Percentiles rank a stretch among this genome's conserved stretches.
These are phyloP conservation scores for Exophiala sp. DNA, from an alignment of 2,329 filamentous ascomycete genomes.

Conservation along the genomic window DNA sequence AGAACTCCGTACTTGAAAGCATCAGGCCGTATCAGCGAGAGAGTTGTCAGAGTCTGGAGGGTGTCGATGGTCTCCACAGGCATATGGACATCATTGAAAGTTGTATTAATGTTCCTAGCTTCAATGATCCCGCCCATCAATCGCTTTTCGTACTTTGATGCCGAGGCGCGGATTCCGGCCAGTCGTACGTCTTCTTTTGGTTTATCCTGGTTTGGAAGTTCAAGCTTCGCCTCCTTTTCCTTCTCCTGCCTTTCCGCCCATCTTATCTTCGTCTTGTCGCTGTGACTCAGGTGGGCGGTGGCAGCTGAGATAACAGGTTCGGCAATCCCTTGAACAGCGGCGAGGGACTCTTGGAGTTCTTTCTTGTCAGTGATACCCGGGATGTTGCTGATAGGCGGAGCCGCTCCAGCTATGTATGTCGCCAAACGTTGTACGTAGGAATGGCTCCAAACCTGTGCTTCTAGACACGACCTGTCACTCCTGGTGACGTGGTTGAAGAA, in stretches of 20 bases:
- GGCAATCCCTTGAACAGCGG: constrained; percentile 7
- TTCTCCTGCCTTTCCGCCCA: constrained; percentile 33
- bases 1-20: constrained; percentile 96
- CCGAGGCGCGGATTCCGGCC: constrained; percentile 50
- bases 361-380: constrained; percentile 39
- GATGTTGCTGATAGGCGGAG: constrained; percentile 40
- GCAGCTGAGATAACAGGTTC: constrained; percentile 31
- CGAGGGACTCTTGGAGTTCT: constrained; percentile 31
- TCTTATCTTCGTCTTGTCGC: constrained; percentile 44
- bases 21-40: constrained; percentile 81
- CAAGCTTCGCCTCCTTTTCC: constrained; percentile 10
- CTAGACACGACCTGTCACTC: constrained; percentile 33
- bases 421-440: constrained; percentile 57
- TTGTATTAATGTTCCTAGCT: constrained; percentile 72
- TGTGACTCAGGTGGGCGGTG: constrained; percentile 37
- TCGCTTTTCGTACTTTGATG: constrained; percentile 73
- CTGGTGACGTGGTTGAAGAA: constrained; percentile 28
- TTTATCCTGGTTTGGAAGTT: constrained; percentile 27
- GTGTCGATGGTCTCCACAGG: constrained; percentile 77
- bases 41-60: constrained; percentile 77
- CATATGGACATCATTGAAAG: constrained; percentile 81
- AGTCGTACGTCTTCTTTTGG: constrained; percentile 37
- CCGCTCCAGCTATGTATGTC: constrained; percentile 42
- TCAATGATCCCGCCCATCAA: constrained; percentile 77
- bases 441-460: constrained; percentile 50